Evolutionary conservation across 2,329 filamentous ascomycete genomes (phyloP).

Genomic region (Orbilia blumenaviensis): DNA sequence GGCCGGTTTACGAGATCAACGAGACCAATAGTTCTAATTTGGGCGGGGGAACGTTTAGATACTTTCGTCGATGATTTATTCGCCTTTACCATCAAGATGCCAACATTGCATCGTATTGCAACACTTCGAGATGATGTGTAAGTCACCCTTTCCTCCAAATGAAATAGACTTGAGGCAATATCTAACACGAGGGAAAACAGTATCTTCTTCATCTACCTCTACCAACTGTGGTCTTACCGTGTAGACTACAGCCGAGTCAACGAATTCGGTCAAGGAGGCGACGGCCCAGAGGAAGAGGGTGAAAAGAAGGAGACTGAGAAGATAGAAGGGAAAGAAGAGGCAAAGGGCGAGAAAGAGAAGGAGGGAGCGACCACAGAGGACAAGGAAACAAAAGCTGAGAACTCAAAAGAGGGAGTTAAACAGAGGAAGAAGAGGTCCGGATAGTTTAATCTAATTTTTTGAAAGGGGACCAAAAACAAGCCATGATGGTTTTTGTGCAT

Average conservation of each 20-base stretch:
- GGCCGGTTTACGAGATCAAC: too few species aligned
- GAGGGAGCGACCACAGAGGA: slow-evolving; percentile 58
- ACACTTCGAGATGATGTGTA: slow-evolving; percentile 87
- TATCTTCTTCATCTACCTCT: slow-evolving; percentile 97
- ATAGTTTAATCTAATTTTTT: background rate
- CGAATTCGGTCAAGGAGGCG: slow-evolving; percentile 98
- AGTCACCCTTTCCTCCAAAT: background rate
- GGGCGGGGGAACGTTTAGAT: slow-evolving; percentile 76
- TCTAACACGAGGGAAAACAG: slow-evolving; percentile 11
- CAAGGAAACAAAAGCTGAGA: slow-evolving; percentile 57
- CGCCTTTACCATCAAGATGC: slow-evolving; percentile 99
- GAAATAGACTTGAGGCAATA: background rate
- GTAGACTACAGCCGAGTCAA: slow-evolving; percentile 92
- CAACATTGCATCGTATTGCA: slow-evolving; percentile 86
- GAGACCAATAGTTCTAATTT: background rate
- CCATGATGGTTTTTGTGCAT: background rate
- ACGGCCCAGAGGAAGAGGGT: slow-evolving; percentile 75
- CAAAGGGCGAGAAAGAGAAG: slow-evolving; percentile 59
- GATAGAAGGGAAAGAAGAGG: slow-evolving; percentile 24
- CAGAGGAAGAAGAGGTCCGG: slow-evolving; percentile 51
- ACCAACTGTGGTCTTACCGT: slow-evolving; percentile 92
- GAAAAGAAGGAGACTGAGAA: slow-evolving; percentile 60
- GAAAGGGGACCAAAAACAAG: background rate
- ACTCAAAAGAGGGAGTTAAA: slow-evolving; percentile 42
- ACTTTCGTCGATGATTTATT: slow-evolving; percentile 99